Evolutionary conservation across 2,329 filamentous ascomycete genomes (phyloP).

Genomic region (Pestalotiopsis sp.): DNA sequence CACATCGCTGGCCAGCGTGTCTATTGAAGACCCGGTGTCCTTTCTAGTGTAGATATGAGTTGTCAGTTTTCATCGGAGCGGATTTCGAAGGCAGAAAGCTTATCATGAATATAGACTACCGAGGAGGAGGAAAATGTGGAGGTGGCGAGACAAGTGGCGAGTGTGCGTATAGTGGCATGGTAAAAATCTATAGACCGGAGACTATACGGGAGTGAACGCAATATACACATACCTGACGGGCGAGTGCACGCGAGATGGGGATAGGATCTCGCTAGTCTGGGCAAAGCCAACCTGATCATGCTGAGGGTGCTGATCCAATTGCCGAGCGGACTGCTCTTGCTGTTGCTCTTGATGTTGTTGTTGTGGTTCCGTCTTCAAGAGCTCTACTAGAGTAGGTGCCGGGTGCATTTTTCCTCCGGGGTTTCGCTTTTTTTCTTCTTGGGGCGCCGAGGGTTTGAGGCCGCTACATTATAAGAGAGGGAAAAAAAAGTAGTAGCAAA

Average conservation of each 20-base stretch:
- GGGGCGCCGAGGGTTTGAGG: not conserved
- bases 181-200: not conserved
- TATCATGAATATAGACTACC: not conserved
- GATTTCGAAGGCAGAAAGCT: not conserved
- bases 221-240: conserved; percentile 47
- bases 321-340: conserved; percentile 17
- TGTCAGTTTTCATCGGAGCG: not conserved
- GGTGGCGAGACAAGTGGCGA: not conserved
- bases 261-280: not conserved
- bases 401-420: conserved; percentile 29
- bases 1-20: conserved; percentile 48
- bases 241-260: conserved; percentile 24
- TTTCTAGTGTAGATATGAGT: conserved; percentile 31
- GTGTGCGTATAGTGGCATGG: not conserved
- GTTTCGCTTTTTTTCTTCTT: not conserved
- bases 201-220: conserved; percentile 26
- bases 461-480: conserved; percentile 10
- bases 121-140: not conserved
- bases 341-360: conserved; percentile 17
- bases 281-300: not conserved
- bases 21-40: conserved; percentile 54
- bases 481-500: not conserved
- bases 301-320: conserved; percentile 15
- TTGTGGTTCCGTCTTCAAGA: conserved; percentile 33
- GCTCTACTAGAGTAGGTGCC: conserved; percentile 34